Percentiles rank a stretch among this genome's conserved stretches.
These are phyloP conservation scores for Trametes cingulata DNA, from an alignment of 768 basidiomycete species.

Conservation along the genomic window DNA sequence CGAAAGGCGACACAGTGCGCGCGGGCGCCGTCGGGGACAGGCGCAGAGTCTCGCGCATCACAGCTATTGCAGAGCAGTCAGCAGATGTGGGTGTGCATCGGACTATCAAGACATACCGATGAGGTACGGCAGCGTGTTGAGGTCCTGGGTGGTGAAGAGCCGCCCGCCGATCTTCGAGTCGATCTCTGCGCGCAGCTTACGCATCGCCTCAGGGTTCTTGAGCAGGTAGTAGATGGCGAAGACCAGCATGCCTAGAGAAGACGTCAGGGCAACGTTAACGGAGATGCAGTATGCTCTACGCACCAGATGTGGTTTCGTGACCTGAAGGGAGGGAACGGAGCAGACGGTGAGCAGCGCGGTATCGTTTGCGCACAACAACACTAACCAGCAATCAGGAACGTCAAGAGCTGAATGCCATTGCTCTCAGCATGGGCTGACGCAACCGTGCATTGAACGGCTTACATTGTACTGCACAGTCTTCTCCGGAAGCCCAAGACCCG, in stretches of 20 bases:
- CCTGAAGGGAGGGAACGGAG: conserved; percentile 16
- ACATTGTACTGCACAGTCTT: conserved; percentile 46
- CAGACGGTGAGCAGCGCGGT: neutral
- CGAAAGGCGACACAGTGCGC: conserved; percentile 35
- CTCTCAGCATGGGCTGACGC: neutral
- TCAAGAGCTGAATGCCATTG: conserved; percentile 36
- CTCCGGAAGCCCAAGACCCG: conserved; percentile 42
- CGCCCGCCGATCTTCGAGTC: conserved; percentile 46
- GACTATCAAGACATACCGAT: conserved; percentile 33
- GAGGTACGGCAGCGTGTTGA: conserved; percentile 45
- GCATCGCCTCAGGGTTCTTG: conserved; percentile 42
- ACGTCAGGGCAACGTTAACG: neutral
- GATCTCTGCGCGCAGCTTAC: conserved; percentile 47
- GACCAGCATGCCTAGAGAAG: conserved; percentile 35
- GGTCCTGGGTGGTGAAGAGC: conserved; percentile 38
- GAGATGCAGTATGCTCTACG: neutral
- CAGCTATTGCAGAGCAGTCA: conserved; percentile 29
- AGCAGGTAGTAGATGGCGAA: conserved; percentile 48
- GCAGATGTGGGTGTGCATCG: neutral
- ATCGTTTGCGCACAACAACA: neutral
- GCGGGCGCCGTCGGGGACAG: conserved; percentile 40
- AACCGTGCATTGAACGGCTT: conserved; percentile 3
- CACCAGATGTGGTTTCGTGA: conserved; percentile 41
- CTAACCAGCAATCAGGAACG: conserved; percentile 51
- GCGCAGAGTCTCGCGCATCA: conserved; percentile 40